A percentile compares a stretch with the other conserved stretches of the same genome.
phyloP scores from a whole-genome alignment of 176 grass and related monocot genomes.

The Typha latifolia region DNA sequence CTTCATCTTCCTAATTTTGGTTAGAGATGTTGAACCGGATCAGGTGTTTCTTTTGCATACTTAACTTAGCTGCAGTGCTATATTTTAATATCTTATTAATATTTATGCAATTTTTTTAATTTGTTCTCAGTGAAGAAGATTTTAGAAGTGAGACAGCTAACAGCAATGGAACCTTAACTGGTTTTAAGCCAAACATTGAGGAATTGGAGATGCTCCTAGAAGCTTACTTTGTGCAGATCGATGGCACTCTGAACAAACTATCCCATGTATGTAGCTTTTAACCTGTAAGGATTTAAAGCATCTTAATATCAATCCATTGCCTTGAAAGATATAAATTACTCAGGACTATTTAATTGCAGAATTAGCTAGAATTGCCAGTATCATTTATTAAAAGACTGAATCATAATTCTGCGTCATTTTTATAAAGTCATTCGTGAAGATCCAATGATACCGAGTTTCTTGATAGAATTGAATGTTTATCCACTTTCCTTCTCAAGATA shows the following conservation, averaged over 20 bases:
- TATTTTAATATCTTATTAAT: not conserved
- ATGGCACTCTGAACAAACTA: slow-evolving; percentile 83
- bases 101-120: not conserved
- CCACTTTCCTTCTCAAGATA: not conserved
- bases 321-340: too few relatives aligned
- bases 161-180: slow-evolving; percentile 54
- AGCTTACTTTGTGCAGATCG: slow-evolving; percentile 91
- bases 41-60: not conserved
- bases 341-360: not conserved
- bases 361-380: not conserved
- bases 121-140: slow-evolving; percentile 51
- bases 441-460: not conserved
- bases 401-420: not conserved
- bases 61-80: too few relatives aligned
- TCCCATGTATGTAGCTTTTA: slow-evolving; percentile 54
- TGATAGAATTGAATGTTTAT: too few relatives aligned
- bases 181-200: slow-evolving; percentile 74
- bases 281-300: too few relatives aligned
- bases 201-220: slow-evolving; percentile 91
- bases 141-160: slow-evolving; percentile 38
- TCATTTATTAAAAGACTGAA: not conserved
- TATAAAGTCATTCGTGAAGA: not conserved
- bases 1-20: too few relatives aligned
- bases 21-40: not conserved
- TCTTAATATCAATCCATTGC: too few relatives aligned